Percentiles rank a stretch among this genome's conserved stretches.
Evolutionary conservation across 2,329 filamentous ascomycete genomes (phyloP).

Genomic region (Aspergillus sp.): DNA sequence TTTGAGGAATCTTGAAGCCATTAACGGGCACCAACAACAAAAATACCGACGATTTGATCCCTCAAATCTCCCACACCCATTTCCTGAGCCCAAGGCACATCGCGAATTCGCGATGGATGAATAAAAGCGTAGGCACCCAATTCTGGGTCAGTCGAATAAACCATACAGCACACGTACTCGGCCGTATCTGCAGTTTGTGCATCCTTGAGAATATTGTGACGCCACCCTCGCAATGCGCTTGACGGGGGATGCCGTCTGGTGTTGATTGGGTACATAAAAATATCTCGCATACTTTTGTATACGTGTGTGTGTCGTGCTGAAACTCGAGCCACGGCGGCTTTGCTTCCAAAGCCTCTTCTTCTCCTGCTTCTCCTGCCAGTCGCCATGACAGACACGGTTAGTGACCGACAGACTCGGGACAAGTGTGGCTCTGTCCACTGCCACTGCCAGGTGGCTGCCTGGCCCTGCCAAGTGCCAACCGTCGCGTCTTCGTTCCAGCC

Average conservation of each 20-base stretch:
- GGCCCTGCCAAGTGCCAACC: constrained; percentile 13
- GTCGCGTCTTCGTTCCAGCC: constrained; percentile 19
- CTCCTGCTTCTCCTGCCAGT: background rate
- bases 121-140: background rate
- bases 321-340: constrained; percentile 3
- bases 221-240: background rate
- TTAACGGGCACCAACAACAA: no score
- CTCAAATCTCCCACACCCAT: background rate
- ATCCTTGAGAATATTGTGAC: background rate
- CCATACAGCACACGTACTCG: background rate
- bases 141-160: constrained; percentile 13
- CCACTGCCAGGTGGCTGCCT: constrained; percentile 17
- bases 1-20: no score
- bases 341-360: constrained; percentile 18
- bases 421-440: constrained; percentile 9
- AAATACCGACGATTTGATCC: background rate
- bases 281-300: background rate
- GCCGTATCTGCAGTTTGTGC: background rate
- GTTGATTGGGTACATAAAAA: constrained; percentile 4
- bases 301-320: constrained; percentile 2
- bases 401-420: background rate
- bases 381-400: constrained; percentile 8
- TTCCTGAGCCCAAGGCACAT: background rate
- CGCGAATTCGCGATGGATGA: background rate
- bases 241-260: background rate